Conservation (phyloP, 2,329 filamentous ascomycete genomes). For the Fusarium irregulare region DNA sequence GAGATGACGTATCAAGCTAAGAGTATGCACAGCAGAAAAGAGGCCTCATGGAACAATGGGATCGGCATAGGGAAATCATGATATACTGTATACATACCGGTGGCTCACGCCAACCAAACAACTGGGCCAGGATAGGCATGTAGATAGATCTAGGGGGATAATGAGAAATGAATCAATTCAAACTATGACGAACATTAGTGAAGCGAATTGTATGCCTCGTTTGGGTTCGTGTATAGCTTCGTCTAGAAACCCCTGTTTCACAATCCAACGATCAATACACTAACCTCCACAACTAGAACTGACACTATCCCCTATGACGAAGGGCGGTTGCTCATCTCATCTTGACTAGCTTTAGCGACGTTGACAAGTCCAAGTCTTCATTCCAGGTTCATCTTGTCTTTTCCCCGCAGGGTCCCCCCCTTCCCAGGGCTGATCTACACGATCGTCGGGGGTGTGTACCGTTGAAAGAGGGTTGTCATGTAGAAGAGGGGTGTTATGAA, state of each 20-base stretch:
- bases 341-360: not conserved
- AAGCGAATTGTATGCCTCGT: not conserved
- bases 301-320: slow-evolving; percentile 11
- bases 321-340: not conserved
- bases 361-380: not conserved
- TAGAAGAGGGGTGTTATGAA: not conserved
- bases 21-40: not conserved
- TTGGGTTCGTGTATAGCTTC: slow-evolving; percentile 2
- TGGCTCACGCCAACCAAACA: slow-evolving; percentile 31
- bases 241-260: slow-evolving; percentile 11
- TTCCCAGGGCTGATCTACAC: slow-evolving; percentile 9
- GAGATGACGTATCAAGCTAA: slow-evolving; percentile 2
- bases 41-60: slow-evolving; percentile 27
- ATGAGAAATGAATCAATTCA: slow-evolving; percentile 26
- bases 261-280: not conserved
- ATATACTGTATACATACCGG: slow-evolving; percentile 42
- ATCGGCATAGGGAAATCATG: slow-evolving; percentile 39
- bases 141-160: not conserved
- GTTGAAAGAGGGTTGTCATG: not conserved
- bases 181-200: slow-evolving; percentile 6
- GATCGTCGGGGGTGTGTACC: slow-evolving; percentile 24
- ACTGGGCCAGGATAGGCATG: slow-evolving; percentile 16
- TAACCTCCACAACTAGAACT: slow-evolving; percentile 16
- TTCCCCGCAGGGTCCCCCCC: slow-evolving; percentile 29
- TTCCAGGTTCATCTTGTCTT: slow-evolving; percentile 22